phyloP scores from a whole-genome alignment of 352 stramenopile genomes.

The Thalassiosira ordinaria region DNA sequence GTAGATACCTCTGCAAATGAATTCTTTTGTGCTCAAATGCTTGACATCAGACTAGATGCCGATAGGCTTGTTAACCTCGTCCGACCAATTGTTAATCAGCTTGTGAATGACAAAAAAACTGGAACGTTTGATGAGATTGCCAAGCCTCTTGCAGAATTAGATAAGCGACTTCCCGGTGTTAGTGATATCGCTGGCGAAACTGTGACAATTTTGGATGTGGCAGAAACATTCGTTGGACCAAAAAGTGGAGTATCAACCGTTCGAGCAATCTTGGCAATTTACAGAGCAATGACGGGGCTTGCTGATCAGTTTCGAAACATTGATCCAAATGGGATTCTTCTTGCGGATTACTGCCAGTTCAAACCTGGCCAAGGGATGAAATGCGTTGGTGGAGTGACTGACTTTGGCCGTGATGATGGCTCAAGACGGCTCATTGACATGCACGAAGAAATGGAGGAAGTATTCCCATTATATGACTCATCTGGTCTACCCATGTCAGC shows the following conservation, averaged over 20 bases:
- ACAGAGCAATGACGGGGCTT: conserved; percentile 20
- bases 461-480: conserved; percentile 30
- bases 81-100: conserved; percentile 12
- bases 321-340: conserved; percentile 23
- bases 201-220: conserved; percentile 38
- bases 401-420: conserved; percentile 27
- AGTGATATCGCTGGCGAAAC: conserved; percentile 32
- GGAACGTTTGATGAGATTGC: conserved; percentile 41
- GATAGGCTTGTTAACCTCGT: conserved; percentile 29
- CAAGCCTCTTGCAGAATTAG: conserved; percentile 17
- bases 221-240: conserved; percentile 26
- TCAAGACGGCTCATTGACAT: background rate
- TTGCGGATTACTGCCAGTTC: conserved; percentile 46
- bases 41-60: conserved; percentile 28
- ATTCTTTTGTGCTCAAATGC: conserved; percentile 31
- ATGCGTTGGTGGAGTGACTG: conserved; percentile 15
- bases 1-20: conserved; percentile 19
- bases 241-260: conserved; percentile 31
- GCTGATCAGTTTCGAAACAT: background rate
- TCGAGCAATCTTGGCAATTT: conserved; percentile 32
- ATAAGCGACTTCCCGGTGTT: conserved; percentile 25
- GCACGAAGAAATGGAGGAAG: conserved; percentile 32
- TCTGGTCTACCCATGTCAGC: conserved; percentile 16
- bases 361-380: background rate
- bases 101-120: conserved; percentile 21